Conservation (phyloP, 306 rosid species). For the Corylus avellana region DNA sequence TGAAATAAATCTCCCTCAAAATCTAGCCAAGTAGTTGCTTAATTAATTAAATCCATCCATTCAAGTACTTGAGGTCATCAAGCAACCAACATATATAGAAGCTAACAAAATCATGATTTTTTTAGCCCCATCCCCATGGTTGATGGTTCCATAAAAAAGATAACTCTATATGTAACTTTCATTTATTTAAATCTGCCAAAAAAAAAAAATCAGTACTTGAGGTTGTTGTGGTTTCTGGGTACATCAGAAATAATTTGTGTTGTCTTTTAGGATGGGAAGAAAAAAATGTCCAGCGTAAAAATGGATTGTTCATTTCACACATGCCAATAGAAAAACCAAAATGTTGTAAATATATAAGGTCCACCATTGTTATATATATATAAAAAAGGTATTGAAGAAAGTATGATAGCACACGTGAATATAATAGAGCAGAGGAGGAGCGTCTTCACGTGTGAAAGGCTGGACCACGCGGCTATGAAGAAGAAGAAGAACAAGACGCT, state of each 20-base stretch:
- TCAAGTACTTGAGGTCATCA: no score
- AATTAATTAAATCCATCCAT: not conserved
- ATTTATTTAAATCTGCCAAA: not conserved
- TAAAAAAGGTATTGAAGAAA: constrained; percentile 35
- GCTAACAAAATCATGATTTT: no score
- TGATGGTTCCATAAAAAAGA: not conserved
- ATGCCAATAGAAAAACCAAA: constrained; percentile 13
- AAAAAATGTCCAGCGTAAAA: not conserved
- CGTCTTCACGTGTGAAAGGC: constrained; percentile 96
- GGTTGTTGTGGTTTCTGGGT: not conserved
- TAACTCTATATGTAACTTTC: not conserved
- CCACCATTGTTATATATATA: not conserved
- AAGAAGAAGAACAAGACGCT: constrained; percentile 47
- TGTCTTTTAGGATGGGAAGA: not conserved
- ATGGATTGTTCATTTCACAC: not conserved
- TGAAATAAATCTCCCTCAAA: not conserved
- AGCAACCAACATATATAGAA: no score
- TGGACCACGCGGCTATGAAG: constrained; percentile 62
- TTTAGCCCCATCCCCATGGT: no score
- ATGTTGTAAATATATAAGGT: not conserved
- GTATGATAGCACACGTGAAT: constrained; percentile 80
- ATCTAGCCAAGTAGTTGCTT: not conserved
- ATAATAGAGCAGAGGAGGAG: constrained; percentile 75
- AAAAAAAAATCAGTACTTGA: no score
- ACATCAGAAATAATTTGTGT: not conserved